Percentiles rank a stretch among this genome's conserved stretches.
Conservation (phyloP, 192 early-diverging fungal genomes). For the Backusella sp. region DNA sequence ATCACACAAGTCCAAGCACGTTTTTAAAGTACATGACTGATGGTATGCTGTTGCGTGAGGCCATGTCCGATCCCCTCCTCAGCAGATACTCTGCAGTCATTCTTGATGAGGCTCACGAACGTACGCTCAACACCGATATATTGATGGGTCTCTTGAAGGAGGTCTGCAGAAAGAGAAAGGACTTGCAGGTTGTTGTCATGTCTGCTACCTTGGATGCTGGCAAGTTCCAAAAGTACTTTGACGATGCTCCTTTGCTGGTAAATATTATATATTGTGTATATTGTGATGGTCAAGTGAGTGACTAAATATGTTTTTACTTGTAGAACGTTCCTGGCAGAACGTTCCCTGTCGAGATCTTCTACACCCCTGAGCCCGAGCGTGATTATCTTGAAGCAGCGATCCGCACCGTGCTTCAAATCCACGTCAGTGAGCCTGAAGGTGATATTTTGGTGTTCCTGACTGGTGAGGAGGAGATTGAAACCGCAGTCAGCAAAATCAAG, state of each 20-base stretch:
- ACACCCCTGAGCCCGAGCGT: conserved; percentile 95
- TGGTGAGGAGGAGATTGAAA: conserved; percentile 98
- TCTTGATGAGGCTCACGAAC: conserved; percentile 98
- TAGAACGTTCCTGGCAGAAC: conserved; percentile 91
- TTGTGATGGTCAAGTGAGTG: not conserved
- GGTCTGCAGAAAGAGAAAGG: conserved; percentile 67
- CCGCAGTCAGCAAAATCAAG: conserved; percentile 85
- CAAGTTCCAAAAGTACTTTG: conserved; percentile 99
- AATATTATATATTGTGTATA: conserved; percentile 13
- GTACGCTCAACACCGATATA: conserved; percentile 95
- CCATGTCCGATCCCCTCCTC: conserved; percentile 91
- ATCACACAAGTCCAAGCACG: conserved; percentile 82
- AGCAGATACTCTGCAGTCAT: conserved; percentile 92
- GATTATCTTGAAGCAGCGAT: conserved; percentile 98
- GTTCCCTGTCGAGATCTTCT: conserved; percentile 98
- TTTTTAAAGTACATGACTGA: conserved; percentile 98
- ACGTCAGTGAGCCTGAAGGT: conserved; percentile 89
- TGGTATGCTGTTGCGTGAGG: conserved; percentile 98
- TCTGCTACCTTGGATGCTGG: conserved; percentile 97
- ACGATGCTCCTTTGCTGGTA: conserved; percentile 89
- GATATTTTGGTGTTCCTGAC: conserved; percentile 98
- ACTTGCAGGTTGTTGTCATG: conserved; percentile 96
- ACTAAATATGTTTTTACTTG: not conserved
- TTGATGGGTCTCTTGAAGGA: conserved; percentile 98
- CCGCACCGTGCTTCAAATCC: conserved; percentile 93